Evolutionary conservation across 129 eudicot species (phyloP).

Genomic region (Gnaphalium uliginosum): DNA sequence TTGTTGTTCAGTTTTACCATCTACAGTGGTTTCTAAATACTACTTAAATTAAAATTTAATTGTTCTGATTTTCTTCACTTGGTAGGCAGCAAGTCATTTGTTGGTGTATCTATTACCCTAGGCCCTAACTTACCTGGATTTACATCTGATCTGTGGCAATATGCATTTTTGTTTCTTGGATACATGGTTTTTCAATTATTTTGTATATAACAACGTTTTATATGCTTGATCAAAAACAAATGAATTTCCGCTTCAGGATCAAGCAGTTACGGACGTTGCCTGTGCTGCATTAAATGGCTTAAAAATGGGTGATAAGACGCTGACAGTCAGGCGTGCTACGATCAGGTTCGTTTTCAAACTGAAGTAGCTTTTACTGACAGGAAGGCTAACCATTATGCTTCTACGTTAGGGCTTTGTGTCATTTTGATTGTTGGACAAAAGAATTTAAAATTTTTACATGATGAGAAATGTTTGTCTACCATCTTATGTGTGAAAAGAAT

Average conservation of each 20-base stretch:
- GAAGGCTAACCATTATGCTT: background rate
- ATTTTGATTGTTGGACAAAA: background rate
- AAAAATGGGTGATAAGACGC: conserved; percentile 94
- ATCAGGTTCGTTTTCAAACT: conserved; percentile 52
- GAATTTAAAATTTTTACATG: background rate
- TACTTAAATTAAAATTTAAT: background rate
- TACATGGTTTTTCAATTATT: background rate
- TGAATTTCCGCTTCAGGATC: conserved; percentile 51
- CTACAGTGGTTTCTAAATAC: background rate
- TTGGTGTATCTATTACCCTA: background rate
- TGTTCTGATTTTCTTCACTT: background rate
- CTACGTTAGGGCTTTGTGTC: background rate
- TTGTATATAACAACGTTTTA: background rate
- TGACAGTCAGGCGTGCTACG: conserved; percentile 90
- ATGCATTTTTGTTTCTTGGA: background rate
- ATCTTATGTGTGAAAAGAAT: conserved; percentile 1
- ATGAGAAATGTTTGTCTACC: background rate
- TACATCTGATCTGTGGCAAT: background rate
- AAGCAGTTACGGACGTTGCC: conserved; percentile 81
- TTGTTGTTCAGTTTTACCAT: background rate
- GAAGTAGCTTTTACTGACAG: conserved; percentile 15
- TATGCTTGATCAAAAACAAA: background rate
- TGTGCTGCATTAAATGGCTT: conserved; percentile 92
- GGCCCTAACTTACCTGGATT: background rate
- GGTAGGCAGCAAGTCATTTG: background rate